Evolutionary conservation across 2,329 filamentous ascomycete species (phyloP).

Genomic region (Tolypocladium tropicale): DNA sequence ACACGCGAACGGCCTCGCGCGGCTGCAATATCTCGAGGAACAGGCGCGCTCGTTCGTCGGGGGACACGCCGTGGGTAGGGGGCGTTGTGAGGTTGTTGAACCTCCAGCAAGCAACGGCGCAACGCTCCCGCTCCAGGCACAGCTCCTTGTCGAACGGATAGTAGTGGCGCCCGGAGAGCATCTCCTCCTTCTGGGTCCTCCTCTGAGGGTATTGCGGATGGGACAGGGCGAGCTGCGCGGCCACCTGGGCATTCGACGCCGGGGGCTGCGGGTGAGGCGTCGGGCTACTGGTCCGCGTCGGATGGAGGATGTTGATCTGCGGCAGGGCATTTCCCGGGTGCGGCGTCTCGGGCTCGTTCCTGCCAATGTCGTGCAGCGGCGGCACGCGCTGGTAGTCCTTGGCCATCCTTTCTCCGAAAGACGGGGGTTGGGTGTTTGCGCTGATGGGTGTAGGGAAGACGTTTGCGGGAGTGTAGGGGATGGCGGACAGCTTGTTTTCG

Average conservation of each 20-base stretch:
- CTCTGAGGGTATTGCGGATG: constrained; percentile 38
- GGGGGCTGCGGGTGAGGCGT: constrained; percentile 25
- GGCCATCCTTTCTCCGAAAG: constrained; percentile 37
- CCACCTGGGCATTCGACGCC: constrained; percentile 38
- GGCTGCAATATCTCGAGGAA: constrained; percentile 65
- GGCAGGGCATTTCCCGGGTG: constrained; percentile 42
- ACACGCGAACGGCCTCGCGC: constrained; percentile 42
- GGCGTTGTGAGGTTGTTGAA: constrained; percentile 75
- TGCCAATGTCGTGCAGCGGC: constrained; percentile 47
- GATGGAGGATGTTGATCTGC: constrained; percentile 46
- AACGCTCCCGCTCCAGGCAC: constrained; percentile 73
- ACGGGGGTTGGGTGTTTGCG: constrained; percentile 35
- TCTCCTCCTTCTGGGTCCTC: constrained; percentile 76
- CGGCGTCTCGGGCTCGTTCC: constrained; percentile 44
- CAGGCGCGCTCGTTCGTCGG: constrained; percentile 55
- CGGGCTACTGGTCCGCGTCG: constrained; percentile 38
- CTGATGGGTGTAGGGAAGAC: constrained; percentile 54
- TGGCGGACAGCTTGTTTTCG: constrained; percentile 51
- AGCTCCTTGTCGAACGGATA: constrained; percentile 70
- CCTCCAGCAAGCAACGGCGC: constrained; percentile 67
- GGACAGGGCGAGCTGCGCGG: constrained; percentile 49
- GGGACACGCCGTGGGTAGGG: constrained; percentile 59
- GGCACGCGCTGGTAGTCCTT: constrained; percentile 53
- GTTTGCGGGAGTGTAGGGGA: constrained; percentile 44
- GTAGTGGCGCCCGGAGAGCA: constrained; percentile 73